A percentile compares a stretch with the other conserved stretches of the same genome.
Conservation (phyloP, 2,329 filamentous ascomycete genomes). For the Metarhizium humberi region DNA sequence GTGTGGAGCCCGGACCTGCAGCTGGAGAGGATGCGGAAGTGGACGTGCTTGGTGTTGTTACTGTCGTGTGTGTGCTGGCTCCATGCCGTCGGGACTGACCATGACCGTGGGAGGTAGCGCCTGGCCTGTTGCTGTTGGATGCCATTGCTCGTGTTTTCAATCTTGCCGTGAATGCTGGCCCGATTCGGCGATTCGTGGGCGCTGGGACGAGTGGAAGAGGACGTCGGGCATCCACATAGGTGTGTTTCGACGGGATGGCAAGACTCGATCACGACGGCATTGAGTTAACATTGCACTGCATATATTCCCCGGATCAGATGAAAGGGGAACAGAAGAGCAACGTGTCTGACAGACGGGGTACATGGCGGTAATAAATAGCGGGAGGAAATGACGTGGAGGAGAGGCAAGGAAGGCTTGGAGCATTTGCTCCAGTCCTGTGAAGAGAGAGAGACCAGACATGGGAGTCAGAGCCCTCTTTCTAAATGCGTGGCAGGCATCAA, state of each 20-base stretch:
- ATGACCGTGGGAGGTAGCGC: background rate
- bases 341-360: background rate
- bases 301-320: background rate
- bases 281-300: background rate
- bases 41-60: background rate
- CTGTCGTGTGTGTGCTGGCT: background rate
- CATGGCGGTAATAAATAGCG: background rate
- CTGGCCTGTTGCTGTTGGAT: background rate
- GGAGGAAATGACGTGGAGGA: background rate
- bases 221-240: too few relatives aligned
- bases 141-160: background rate
- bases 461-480: background rate
- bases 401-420: background rate
- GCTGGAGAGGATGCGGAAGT: background rate
- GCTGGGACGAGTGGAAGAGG: too few relatives aligned
- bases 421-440: too few relatives aligned
- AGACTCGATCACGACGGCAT: background rate
- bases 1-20: conserved; percentile 3
- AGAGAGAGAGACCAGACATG: background rate
- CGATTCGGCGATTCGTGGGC: too few relatives aligned
- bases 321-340: too few relatives aligned
- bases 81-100: background rate
- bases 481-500: too few relatives aligned
- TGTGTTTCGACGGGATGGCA: too few relatives aligned
- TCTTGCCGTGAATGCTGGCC: background rate